Percentiles rank a stretch among this genome's conserved stretches.
Conservation (phyloP, 805 yeast genomes). For the Candida mattraensis region DNA sequence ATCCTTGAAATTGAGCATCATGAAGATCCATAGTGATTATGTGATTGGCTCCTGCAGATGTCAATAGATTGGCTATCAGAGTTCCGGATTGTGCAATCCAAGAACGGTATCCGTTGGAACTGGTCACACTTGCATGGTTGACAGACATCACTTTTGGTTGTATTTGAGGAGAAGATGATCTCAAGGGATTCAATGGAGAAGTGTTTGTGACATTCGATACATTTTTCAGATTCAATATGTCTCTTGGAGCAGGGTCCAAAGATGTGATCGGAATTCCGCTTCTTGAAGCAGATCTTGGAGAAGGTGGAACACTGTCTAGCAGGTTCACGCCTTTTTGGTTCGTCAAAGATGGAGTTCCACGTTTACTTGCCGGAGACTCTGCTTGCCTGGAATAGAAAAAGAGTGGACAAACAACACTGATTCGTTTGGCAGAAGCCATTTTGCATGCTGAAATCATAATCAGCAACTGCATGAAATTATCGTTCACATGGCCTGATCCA, state of each 20-base stretch:
- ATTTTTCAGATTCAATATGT: constrained; percentile 9
- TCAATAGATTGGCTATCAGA: constrained; percentile 79
- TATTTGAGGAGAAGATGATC: constrained; percentile 7
- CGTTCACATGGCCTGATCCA: constrained; percentile 88
- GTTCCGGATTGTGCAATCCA: constrained; percentile 98
- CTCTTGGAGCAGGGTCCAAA: constrained; percentile 16
- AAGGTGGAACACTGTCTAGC: constrained; percentile 46
- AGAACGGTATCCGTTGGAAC: constrained; percentile 71
- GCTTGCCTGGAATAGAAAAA: constrained; percentile 97
- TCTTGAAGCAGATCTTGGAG: constrained; percentile 43
- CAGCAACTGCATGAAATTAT: constrained; percentile 77
- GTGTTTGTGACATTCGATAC: constrained; percentile 6
- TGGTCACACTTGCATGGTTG: constrained; percentile 29
- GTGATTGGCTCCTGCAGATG: constrained; percentile 94
- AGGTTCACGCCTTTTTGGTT: constrained; percentile 13
- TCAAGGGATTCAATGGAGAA: constrained; percentile 13
- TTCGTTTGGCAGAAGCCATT: constrained; percentile 83
- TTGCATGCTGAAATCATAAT: constrained; percentile 91
- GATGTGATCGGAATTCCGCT: constrained; percentile 12
- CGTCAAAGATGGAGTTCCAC: constrained; percentile 66
- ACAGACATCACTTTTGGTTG: constrained; percentile 18
- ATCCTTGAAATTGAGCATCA: constrained; percentile 98
- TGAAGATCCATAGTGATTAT: constrained; percentile 97
- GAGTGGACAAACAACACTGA: constrained; percentile 87
- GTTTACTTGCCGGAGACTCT: constrained; percentile 79